A percentile compares a stretch with the other conserved stretches of the same genome.
phyloP scores from a whole-genome alignment of 306 rosid genomes.

The Datisca glomerata region DNA sequence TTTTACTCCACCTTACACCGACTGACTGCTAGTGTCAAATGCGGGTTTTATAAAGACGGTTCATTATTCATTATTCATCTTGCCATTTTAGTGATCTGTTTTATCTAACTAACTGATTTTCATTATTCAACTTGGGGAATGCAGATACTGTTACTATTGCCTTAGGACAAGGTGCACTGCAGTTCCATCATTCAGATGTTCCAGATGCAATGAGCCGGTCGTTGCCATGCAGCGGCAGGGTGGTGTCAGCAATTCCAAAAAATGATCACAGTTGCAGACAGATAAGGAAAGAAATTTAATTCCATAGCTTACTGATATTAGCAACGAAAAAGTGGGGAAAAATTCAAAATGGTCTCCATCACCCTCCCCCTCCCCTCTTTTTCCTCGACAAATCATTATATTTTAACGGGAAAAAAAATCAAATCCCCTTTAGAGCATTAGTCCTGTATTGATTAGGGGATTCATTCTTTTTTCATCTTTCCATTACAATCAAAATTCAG shows the following conservation, averaged over 20 bases:
- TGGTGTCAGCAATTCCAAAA: conserved; percentile 22
- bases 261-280: conserved; percentile 13
- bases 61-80: background rate
- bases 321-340: background rate
- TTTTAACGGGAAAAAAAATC: no score
- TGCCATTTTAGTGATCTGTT: no score
- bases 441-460: no score
- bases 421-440: no score
- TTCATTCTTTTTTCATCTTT: no score
- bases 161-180: conserved; percentile 90
- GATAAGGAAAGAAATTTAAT: conserved; percentile 4
- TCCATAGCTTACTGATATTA: conserved; percentile 1
- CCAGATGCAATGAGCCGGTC: conserved; percentile 78
- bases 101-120: no score
- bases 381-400: no score
- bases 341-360: no score
- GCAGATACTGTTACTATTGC: conserved; percentile 96
- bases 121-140: conserved; percentile 2
- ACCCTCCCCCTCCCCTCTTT: no score
- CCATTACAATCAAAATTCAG: no score
- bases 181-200: conserved; percentile 78
- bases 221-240: conserved; percentile 71
- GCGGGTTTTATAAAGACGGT: background rate
- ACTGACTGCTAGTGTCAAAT: background rate
- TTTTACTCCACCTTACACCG: background rate